phyloP scores from a whole-genome alignment of 495 filamentous ascomycete species.

The Platismatia glauca region DNA sequence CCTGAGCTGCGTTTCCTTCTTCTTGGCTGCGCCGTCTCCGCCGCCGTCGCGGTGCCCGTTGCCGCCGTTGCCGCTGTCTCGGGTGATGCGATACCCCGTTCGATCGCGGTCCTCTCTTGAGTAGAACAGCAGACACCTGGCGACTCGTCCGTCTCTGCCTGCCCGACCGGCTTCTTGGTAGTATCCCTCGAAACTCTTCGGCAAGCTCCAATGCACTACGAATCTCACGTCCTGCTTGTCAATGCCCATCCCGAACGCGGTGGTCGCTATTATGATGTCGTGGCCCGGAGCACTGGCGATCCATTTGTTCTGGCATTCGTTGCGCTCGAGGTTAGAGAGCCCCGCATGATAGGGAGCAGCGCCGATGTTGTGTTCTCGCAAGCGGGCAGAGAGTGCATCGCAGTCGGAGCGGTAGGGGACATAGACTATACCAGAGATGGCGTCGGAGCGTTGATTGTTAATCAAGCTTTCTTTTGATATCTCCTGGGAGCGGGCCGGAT shows the following conservation, averaged over 20 bases:
- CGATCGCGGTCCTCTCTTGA: slow-evolving; percentile 73
- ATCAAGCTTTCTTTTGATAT: slow-evolving; percentile 39
- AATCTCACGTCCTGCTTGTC: slow-evolving; percentile 91
- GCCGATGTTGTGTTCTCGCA: slow-evolving; percentile 33
- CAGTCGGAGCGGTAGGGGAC: slow-evolving; percentile 69
- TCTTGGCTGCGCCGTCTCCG: slow-evolving; percentile 10
- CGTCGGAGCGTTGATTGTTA: slow-evolving; percentile 44
- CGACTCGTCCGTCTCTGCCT: slow-evolving; percentile 79
- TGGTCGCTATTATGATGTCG: slow-evolving; percentile 88
- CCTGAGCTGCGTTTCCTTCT: slow-evolving; percentile 29
- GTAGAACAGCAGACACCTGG: slow-evolving; percentile 82
- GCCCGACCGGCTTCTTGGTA: slow-evolving; percentile 94
- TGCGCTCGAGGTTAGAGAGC: slow-evolving; percentile 35
- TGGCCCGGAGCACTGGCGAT: slow-evolving; percentile 63
- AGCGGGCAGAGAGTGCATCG: slow-evolving; percentile 53
- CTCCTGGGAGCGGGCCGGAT: slow-evolving; percentile 32
- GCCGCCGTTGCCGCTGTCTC: slow-evolving; percentile 27
- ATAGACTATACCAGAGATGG: slow-evolving; percentile 83
- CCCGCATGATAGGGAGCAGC: slow-evolving; percentile 47
- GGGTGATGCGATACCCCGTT: slow-evolving; percentile 44
- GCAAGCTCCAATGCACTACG: slow-evolving; percentile 86
- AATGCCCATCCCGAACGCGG: slow-evolving; percentile 96
- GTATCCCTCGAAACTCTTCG: slow-evolving; percentile 88
- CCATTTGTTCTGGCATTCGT: slow-evolving; percentile 55
- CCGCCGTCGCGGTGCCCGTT: slow-evolving; percentile 17